Percentiles rank a stretch among this genome's conserved stretches.
These are phyloP conservation scores for Akanthomyces uredinophilus DNA, from an alignment of 2,329 filamentous ascomycete species.

Conservation along the genomic window DNA sequence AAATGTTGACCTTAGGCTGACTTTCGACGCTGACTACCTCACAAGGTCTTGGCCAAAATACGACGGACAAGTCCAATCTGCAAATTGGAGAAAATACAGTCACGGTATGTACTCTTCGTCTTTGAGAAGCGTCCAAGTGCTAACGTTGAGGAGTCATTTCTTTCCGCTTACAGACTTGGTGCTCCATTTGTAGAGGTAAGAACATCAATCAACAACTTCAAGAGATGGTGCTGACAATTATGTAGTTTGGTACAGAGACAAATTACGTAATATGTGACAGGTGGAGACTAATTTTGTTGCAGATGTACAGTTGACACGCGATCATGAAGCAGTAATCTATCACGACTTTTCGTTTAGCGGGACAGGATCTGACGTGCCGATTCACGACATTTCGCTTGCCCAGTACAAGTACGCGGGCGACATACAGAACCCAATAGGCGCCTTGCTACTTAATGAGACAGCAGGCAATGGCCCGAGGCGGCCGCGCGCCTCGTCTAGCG, in stretches of 20 bases:
- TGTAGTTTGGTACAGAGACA: constrained; percentile 4
- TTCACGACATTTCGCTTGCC: constrained; percentile 34
- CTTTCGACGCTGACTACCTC: background rate
- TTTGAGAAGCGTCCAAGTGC: background rate
- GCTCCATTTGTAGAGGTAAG: constrained; percentile 12
- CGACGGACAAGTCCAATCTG: background rate
- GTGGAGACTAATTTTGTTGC: background rate
- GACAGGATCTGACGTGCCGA: constrained; percentile 34
- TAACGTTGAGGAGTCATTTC: background rate
- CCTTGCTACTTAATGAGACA: background rate
- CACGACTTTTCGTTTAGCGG: constrained; percentile 39
- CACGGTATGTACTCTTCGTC: background rate
- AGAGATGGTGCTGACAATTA: background rate
- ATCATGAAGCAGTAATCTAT: constrained; percentile 35
- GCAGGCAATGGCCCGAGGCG: background rate
- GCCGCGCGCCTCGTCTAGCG: constrained; percentile 21
- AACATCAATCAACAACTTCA: no score
- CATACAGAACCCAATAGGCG: constrained; percentile 16
- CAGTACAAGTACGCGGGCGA: constrained; percentile 32
- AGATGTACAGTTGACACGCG: constrained; percentile 38
- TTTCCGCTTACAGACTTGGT: constrained; percentile 6
- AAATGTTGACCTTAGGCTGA: background rate
- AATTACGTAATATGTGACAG: no score
- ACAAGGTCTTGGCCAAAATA: constrained; percentile 12
- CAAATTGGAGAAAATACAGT: constrained; percentile 13